Evolutionary conservation across 2,329 filamentous ascomycete species (phyloP), one percentile per base, ranked within the genome.

Genomic region (Fusarium chuoi): DNA sequence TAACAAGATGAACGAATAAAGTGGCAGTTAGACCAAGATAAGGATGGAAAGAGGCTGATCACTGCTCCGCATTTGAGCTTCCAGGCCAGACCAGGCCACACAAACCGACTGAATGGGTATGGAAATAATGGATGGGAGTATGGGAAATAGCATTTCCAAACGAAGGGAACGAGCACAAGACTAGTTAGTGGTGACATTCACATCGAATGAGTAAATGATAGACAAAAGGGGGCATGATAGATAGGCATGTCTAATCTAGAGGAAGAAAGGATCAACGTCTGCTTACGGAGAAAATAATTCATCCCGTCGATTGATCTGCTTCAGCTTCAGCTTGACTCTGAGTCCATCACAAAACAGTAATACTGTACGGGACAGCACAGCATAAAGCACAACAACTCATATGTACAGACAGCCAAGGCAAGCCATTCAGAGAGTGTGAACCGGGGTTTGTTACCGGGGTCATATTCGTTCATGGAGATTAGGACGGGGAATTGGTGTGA

Each of bases 401-500:
- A 15, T 33, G 30, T 33, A 33, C 13, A 35, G 51, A 54, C 24
- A 41, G 51, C 51, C 51, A 41, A 28, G 35, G 14, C 35, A 57
- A 38, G 33, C 60, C 35, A 18, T 65, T 52, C 44, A 69, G n/a
- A 46, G 26, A 56, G n/a, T 46, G 56, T 18, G 42, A 65, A 24
- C 69, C 39, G 35, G 69, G 70, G 69, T 51, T 65, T 28, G 42
- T 49, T 35, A 51, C 41, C 48, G 57, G 58, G 62, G 48, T 41
- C 35, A 74, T 49, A n/a, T 41, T 55, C 24, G 51, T 55, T 41
- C 35, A 55, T 73, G 71, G 71, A 73, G 62, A 74, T 74, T 71
- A 62, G 62, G 60, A 73, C 59, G 71, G 70, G 70, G 70, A 73
- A 74, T 59, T 74, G 70, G 71, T 55, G 54, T 74, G 66, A 58